Evolutionary conservation across 306 rosid species (phyloP), one percentile per base, ranked within the genome.

Genomic region (Fragaria ananassa): DNA sequence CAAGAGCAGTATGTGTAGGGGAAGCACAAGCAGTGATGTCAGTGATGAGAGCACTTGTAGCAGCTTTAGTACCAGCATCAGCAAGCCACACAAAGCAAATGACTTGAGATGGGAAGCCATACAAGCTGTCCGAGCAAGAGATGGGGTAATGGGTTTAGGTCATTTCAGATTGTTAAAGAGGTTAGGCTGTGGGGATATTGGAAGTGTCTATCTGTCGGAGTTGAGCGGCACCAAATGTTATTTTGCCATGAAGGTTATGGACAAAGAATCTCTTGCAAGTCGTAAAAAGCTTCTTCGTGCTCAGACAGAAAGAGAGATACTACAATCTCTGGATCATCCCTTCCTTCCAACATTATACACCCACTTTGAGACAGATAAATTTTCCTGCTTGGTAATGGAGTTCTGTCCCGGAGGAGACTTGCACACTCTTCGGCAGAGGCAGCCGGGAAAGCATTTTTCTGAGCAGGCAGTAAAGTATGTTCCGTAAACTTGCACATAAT

Each of bases 391-490:
- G 93, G 96, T 95, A 53, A 95, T 95, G 96, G 98, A 95, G 83
- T 95, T 92, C 85, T 95, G 98, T 85, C 98, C 97, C 12, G 98
- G 98, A 51, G 98, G 98, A 58, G 98, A 95, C 79, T 90, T 95
- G 80, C 98, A 95, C 85, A 95, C 95, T 35, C 95, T 92, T 45
- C 76, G 98, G 90, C 98, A 95, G 88, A 92, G 90, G 89, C 98
- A 95, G 82, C 93, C 96, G 34, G 97, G 98, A 83, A 95, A 95
- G 89, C 90, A 95, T 88, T 95, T 95, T 79, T 86, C 97, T 61
- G 98, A 95, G 92, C 98, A 95, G 86, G 98, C 98, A 70, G 98
- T 95, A 57, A 95, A 95, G 98, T 95, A 95, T 81, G 98, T 92
- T 85, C 35, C 8, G 2, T 50, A 57, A 83, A 78, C 19, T 81